These are phyloP conservation scores for Gaillardinia entomophila DNA, from an alignment of 805 yeast genomes.

Conservation along the genomic window DNA sequence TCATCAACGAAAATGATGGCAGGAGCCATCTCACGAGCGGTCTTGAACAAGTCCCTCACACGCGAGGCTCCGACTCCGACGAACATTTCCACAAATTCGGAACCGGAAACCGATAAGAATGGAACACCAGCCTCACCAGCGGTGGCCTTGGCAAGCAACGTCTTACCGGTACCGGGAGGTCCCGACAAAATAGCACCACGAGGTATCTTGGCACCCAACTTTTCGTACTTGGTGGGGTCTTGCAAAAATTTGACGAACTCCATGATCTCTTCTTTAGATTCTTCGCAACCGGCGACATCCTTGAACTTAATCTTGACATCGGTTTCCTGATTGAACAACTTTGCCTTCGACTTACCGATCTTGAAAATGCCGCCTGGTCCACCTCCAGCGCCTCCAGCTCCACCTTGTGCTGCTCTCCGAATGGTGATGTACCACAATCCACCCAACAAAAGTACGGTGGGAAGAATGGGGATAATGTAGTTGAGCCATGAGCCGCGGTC, in stretches of 20 bases:
- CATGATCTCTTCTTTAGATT: slow-evolving; percentile 92
- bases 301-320: slow-evolving; percentile 77
- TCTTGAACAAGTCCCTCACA: slow-evolving; percentile 86
- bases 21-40: slow-evolving; percentile 87
- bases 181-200: slow-evolving; percentile 93
- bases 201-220: slow-evolving; percentile 89
- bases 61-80: slow-evolving; percentile 95
- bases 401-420: slow-evolving; percentile 43
- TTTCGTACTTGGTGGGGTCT: slow-evolving; percentile 78
- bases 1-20: slow-evolving; percentile 89
- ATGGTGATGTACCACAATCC: slow-evolving; percentile 65
- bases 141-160: slow-evolving; percentile 86
- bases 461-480: slow-evolving; percentile 64
- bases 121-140: slow-evolving; percentile 98
- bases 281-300: slow-evolving; percentile 94
- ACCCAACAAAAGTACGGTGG: slow-evolving; percentile 76
- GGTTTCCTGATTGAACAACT: slow-evolving; percentile 74
- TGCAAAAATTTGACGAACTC: slow-evolving; percentile 89
- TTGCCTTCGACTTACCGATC: slow-evolving; percentile 74
- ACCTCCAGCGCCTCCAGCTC: slow-evolving; percentile 39
- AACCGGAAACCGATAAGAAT: slow-evolving; percentile 84
- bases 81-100: slow-evolving; percentile 96
- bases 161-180: slow-evolving; percentile 97
- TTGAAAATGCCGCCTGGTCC: slow-evolving; percentile 62
- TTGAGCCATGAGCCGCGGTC: slow-evolving; percentile 63